A percentile compares a stretch with the other conserved stretches of the same genome.
phyloP scores from a whole-genome alignment of 2,329 filamentous ascomycete genomes.

The Mycosphaerella sp. region DNA sequence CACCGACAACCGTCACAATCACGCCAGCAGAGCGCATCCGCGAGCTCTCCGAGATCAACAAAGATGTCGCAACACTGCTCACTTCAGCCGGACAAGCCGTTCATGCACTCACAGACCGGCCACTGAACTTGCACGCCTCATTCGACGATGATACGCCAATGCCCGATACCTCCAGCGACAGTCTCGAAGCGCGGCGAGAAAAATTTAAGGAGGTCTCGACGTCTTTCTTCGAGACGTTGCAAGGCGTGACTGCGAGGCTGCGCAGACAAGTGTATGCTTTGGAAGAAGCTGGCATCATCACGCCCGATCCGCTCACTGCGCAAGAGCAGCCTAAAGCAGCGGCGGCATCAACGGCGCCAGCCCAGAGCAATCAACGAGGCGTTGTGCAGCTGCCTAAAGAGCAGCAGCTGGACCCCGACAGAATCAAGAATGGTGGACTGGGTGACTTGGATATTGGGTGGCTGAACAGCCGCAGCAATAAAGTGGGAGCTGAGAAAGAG shows the following conservation, averaged over 20 bases:
- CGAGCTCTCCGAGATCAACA: slow-evolving; percentile 73
- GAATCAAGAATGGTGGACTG: slow-evolving; percentile 41
- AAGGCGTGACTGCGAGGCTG: slow-evolving; percentile 66
- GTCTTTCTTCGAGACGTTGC: slow-evolving; percentile 66
- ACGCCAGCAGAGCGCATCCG: slow-evolving; percentile 70
- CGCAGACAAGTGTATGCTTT: slow-evolving; percentile 70
- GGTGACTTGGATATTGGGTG: slow-evolving; percentile 72
- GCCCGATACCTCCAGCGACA: slow-evolving; percentile 43
- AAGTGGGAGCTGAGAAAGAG: slow-evolving; percentile 77
- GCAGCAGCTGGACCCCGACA: slow-evolving; percentile 21
- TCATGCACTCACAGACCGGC: slow-evolving; percentile 53
- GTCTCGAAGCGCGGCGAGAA: slow-evolving; percentile 48
- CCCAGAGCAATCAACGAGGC: slow-evolving; percentile 5
- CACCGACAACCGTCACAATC: slow-evolving; percentile 34
- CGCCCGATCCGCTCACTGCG: slow-evolving; percentile 32
- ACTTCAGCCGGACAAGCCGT: slow-evolving; percentile 56
- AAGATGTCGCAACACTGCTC: slow-evolving; percentile 50
- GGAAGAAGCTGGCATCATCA: slow-evolving; percentile 72
- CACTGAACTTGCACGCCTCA: slow-evolving; percentile 25
- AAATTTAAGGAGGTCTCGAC: slow-evolving; percentile 51
- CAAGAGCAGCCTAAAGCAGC: slow-evolving; percentile 5
- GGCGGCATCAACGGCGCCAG: slow-evolving; percentile 9
- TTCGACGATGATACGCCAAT: slow-evolving; percentile 25
- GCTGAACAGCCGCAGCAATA: slow-evolving; percentile 78
- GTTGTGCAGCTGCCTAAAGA: slow-evolving; percentile 7